phyloP scores from a whole-genome alignment of 1,284 basidiomycete genomes.

The Stygiomarasmius scandens region DNA sequence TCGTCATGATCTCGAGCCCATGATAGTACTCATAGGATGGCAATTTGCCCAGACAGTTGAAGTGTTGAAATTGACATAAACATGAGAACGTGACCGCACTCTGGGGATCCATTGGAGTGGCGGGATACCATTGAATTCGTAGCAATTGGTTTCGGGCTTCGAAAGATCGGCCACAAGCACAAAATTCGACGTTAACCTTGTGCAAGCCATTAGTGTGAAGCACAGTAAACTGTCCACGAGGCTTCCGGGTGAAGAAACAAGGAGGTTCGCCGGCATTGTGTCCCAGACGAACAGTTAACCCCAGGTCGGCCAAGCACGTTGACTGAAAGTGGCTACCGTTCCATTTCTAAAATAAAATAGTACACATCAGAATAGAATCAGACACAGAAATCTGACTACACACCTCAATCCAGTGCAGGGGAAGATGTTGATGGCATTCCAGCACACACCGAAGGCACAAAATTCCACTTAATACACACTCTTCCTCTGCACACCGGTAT shows the following conservation, averaged over 20 bases:
- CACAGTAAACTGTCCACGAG: slow-evolving; percentile 6
- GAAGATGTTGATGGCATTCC: neutral
- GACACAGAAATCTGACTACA: neutral
- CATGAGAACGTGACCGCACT: slow-evolving; percentile 11
- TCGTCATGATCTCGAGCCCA: slow-evolving; percentile 6
- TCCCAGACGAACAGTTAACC: slow-evolving; percentile 7
- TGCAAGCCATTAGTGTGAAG: slow-evolving; percentile 13
- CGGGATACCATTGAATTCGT: slow-evolving; percentile 5
- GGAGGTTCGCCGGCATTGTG: slow-evolving; percentile 3
- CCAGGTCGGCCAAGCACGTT: neutral
- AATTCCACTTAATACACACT: neutral
- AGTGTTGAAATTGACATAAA: slow-evolving; percentile 16
- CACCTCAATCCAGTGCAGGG: neutral
- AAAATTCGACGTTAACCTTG: slow-evolving; percentile 5
- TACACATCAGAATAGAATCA: neutral
- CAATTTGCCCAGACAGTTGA: slow-evolving; percentile 13
- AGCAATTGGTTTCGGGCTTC: neutral
- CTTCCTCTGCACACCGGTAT: neutral
- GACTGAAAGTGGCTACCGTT: neutral
- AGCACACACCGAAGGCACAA: neutral
- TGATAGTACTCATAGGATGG: slow-evolving; percentile 19
- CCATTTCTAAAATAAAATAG: slow-evolving; percentile 7
- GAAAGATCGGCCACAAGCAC: neutral
- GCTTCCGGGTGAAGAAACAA: neutral
- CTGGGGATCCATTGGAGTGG: slow-evolving; percentile 4